These are phyloP conservation scores for Epithele typhae DNA, from an alignment of 768 basidiomycete species.

Conservation along the genomic window DNA sequence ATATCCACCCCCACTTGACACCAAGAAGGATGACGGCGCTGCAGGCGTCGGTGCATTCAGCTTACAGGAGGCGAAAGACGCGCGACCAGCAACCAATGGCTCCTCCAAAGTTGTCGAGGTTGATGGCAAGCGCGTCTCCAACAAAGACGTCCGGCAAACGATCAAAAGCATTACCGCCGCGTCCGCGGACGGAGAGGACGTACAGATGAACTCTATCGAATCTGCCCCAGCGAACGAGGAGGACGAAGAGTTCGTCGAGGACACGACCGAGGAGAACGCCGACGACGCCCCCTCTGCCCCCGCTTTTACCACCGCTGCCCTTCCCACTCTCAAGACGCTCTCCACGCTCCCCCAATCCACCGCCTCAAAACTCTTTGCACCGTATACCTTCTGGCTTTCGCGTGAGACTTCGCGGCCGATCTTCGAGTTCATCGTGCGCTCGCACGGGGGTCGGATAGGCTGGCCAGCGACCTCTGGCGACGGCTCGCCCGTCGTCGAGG, in stretches of 20 bases:
- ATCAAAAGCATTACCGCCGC: conserved; percentile 48
- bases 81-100: conserved; percentile 19
- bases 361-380: conserved; percentile 66
- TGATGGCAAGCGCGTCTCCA: conserved; percentile 44
- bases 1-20: conserved; percentile 92
- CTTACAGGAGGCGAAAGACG: conserved; percentile 47
- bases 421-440: conserved; percentile 91
- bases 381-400: conserved; percentile 90
- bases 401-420: conserved; percentile 87
- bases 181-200: conserved; percentile 29
- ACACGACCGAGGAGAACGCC: conserved; percentile 48
- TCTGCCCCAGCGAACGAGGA: conserved; percentile 22
- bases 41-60: conserved; percentile 88
- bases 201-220: conserved; percentile 32
- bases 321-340: conserved; percentile 69
- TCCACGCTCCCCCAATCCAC: conserved; percentile 54
- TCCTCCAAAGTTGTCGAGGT: conserved; percentile 32
- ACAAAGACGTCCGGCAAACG: conserved; percentile 57
- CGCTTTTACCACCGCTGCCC: conserved; percentile 50
- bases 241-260: conserved; percentile 66
- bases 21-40: conserved; percentile 73
- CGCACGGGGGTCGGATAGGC: conserved; percentile 89
- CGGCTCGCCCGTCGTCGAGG: conserved; percentile 76
- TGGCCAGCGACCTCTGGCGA: conserved; percentile 81
- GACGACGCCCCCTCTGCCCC: conserved; percentile 49